Conservation (phyloP, 805 yeast species). For the Yarrowia hollandica region DNA sequence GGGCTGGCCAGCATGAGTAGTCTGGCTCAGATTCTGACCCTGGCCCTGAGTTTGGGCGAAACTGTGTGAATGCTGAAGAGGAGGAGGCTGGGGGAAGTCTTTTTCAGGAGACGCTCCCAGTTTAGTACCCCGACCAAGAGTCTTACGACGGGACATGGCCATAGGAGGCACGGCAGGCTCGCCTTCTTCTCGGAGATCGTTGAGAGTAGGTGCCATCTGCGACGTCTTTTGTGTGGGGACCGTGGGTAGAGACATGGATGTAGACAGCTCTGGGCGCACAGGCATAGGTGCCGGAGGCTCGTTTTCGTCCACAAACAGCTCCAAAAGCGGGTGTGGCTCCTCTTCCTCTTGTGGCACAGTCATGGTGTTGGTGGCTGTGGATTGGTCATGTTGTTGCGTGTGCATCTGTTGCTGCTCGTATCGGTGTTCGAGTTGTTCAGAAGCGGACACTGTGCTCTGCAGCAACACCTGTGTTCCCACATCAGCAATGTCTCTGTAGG, state of each 20-base stretch:
- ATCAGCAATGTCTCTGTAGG: slow-evolving; percentile 17
- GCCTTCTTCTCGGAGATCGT: slow-evolving; percentile 11
- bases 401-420: not conserved
- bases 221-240: slow-evolving; percentile 21
- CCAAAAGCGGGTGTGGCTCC: slow-evolving; percentile 71
- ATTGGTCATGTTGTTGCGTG: not conserved
- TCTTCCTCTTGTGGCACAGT: slow-evolving; percentile 41
- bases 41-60: slow-evolving; percentile 11
- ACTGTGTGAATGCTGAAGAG: slow-evolving; percentile 25
- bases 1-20: slow-evolving; percentile 12
- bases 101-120: not conserved
- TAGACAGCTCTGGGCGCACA: slow-evolving; percentile 15
- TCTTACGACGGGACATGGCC: slow-evolving; percentile 23
- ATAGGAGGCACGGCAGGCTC: slow-evolving; percentile 23
- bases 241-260: slow-evolving; percentile 21
- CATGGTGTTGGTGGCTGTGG: slow-evolving; percentile 19
- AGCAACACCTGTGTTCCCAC: slow-evolving; percentile 1
- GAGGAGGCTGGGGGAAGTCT: slow-evolving; percentile 15
- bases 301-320: slow-evolving; percentile 61
- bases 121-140: slow-evolving; percentile 19
- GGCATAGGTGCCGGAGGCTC: slow-evolving; percentile 36
- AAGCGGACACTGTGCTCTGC: slow-evolving; percentile 18
- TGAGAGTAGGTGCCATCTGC: not conserved
- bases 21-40: slow-evolving; percentile 1
- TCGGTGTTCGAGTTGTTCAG: not conserved